phyloP scores from a whole-genome alignment of 371 early-diverging fungal species.

The Actinomucor elegans region DNA sequence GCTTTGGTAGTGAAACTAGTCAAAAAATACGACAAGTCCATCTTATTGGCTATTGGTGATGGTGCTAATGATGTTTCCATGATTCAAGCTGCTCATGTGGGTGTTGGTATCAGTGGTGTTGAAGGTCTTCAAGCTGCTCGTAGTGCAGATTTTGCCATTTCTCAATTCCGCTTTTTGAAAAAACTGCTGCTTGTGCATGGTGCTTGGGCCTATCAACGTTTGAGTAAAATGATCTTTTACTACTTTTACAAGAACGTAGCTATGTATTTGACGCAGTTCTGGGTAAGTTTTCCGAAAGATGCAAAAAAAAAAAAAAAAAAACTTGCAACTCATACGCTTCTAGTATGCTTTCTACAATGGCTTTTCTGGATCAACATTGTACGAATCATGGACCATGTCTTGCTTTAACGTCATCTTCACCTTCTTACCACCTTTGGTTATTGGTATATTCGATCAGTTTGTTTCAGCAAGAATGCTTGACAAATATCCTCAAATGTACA shows the following conservation, averaged over 20 bases:
- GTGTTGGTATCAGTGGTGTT: constrained; percentile 95
- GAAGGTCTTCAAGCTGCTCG: constrained; percentile 98
- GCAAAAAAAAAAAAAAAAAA: no score
- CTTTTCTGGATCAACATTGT: constrained; percentile 90
- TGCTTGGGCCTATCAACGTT: constrained; percentile 90
- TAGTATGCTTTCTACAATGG: constrained; percentile 87
- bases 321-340: no score
- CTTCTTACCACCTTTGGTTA: constrained; percentile 83
- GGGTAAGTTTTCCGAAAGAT: constrained; percentile 69
- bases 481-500: constrained; percentile 96
- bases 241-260: constrained; percentile 97
- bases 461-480: constrained; percentile 91
- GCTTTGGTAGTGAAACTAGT: constrained; percentile 91
- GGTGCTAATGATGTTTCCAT: constrained; percentile 99
- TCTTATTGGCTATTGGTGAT: constrained; percentile 92
- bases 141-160: constrained; percentile 95
- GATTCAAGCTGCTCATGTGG: constrained; percentile 97
- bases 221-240: constrained; percentile 84
- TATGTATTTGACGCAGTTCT: constrained; percentile 96
- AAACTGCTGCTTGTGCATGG: constrained; percentile 93
- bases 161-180: constrained; percentile 88
- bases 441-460: constrained; percentile 95
- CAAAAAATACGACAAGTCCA: constrained; percentile 73
- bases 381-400: constrained; percentile 93
- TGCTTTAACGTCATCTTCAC: constrained; percentile 91